Conservation (phyloP, 2,329 filamentous ascomycete species). For the Apiospora kogelbergensis region DNA sequence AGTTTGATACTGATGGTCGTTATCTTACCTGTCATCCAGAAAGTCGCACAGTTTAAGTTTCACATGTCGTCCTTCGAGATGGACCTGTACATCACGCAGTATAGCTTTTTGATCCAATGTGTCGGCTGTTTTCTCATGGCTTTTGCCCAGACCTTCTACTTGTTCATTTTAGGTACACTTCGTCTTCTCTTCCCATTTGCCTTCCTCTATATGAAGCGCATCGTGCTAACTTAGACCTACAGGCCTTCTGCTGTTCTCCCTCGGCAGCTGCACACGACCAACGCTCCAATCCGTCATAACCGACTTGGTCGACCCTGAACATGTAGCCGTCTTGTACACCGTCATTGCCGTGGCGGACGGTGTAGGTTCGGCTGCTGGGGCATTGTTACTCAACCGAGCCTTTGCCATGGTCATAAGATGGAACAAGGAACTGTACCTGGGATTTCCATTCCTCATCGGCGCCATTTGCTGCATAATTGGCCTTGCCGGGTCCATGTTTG, state of each 20-base stretch:
- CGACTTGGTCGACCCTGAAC: not conserved
- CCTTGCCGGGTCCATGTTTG: not conserved
- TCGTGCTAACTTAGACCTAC: not conserved
- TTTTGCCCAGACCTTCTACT: not conserved
- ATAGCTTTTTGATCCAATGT: not conserved
- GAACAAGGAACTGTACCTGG: not conserved
- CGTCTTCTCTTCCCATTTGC: not conserved
- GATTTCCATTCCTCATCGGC: not conserved
- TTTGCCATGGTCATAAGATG: not conserved
- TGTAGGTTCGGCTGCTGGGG: not conserved
- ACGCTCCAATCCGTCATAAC: not conserved
- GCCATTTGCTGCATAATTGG: not conserved
- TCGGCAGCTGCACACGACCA: not conserved
- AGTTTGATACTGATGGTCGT: constrained; percentile 6
- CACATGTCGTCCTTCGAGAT: not conserved
- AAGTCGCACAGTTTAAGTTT: not conserved
- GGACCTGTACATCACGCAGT: constrained; percentile 1
- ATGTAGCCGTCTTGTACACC: not conserved
- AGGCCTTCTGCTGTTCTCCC: not conserved
- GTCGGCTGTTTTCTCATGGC: not conserved
- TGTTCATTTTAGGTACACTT: not conserved
- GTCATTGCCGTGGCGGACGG: constrained; percentile 3
- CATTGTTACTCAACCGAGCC: not conserved
- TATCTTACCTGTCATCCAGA: not conserved
- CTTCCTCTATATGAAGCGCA: no score